phyloP scores from a whole-genome alignment of 768 basidiomycete species.

The Hericium alpestre region DNA sequence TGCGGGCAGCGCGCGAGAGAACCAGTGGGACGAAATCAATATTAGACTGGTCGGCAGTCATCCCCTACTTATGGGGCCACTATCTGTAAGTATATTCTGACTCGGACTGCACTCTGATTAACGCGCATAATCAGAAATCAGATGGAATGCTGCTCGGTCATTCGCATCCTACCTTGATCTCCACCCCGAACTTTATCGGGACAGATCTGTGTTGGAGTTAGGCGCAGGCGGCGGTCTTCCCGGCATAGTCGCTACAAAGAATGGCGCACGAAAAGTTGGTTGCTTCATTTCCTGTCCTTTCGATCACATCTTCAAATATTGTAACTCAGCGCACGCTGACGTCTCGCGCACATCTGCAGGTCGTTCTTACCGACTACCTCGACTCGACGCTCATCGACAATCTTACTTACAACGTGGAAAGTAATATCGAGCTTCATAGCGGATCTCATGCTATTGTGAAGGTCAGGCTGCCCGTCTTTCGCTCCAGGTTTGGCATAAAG shows the following conservation, averaged over 20 bases:
- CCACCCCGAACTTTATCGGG: slow-evolving; percentile 34
- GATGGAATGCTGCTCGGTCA: slow-evolving; percentile 74
- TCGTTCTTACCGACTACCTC: slow-evolving; percentile 89
- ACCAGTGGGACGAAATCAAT: slow-evolving; percentile 28
- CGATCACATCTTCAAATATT: too few relatives aligned
- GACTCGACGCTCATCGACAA: slow-evolving; percentile 69
- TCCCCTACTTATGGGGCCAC: slow-evolving; percentile 76
- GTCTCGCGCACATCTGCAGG: slow-evolving; percentile 30
- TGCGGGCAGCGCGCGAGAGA: background rate
- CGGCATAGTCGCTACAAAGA: slow-evolving; percentile 60
- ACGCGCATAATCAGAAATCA: too few relatives aligned
- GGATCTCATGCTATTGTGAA: slow-evolving; percentile 20
- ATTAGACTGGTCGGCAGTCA: slow-evolving; percentile 72
- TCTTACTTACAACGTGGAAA: slow-evolving; percentile 52
- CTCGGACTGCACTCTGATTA: background rate
- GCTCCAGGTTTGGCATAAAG: too few relatives aligned
- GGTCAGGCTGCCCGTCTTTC: slow-evolving; percentile 22
- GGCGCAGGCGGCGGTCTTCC: slow-evolving; percentile 93
- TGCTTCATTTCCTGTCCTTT: background rate
- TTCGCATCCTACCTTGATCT: slow-evolving; percentile 62
- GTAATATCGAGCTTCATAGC: slow-evolving; percentile 34
- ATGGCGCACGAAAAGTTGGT: slow-evolving; percentile 59
- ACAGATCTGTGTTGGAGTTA: slow-evolving; percentile 62
- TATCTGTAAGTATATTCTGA: slow-evolving; percentile 41
- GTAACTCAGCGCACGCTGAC: too few relatives aligned